A percentile compares a stretch with the other conserved stretches of the same genome.
Conservation (phyloP, 345 rosid genomes). For the Tarenaya hassleriana region DNA sequence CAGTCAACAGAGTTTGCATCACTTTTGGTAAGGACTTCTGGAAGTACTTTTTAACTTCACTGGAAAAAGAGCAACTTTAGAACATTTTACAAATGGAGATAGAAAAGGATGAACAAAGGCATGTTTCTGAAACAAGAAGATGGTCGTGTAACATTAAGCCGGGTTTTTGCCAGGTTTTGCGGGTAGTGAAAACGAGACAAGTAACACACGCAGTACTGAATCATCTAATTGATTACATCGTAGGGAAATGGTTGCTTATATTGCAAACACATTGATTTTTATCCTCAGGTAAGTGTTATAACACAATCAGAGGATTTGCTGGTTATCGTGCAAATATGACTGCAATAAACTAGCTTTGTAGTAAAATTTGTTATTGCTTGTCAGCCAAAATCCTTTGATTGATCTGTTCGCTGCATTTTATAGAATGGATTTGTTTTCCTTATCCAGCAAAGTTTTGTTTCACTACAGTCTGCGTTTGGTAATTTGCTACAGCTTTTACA, state of each 20-base stretch:
- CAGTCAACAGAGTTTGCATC: conserved; percentile 87
- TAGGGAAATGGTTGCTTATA: conserved; percentile 98
- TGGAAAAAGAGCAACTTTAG: too few relatives aligned
- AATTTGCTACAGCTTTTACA: neutral
- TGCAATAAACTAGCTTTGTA: too few relatives aligned
- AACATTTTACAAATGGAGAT: too few relatives aligned
- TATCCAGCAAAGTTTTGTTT: conserved; percentile 7
- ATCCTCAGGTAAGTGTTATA: conserved; percentile 63
- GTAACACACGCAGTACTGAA: conserved; percentile 74
- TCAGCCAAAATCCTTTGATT: too few relatives aligned
- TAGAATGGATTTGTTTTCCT: too few relatives aligned
- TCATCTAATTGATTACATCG: conserved; percentile 67
- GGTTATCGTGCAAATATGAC: too few relatives aligned
- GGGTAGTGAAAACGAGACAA: conserved; percentile 94
- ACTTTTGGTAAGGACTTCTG: conserved; percentile 61
- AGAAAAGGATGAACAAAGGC: too few relatives aligned
- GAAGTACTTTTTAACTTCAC: conserved; percentile 12
- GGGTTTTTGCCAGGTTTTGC: conserved; percentile 58
- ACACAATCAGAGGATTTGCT: neutral
- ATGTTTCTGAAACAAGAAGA: too few relatives aligned
- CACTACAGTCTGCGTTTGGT: conserved; percentile 7
- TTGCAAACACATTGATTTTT: conserved; percentile 92
- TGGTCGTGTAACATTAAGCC: neutral
- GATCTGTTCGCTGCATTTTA: too few relatives aligned
- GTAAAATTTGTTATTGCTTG: too few relatives aligned